These are phyloP conservation scores for Neurospora sp. DNA, from an alignment of 2,329 filamentous ascomycete species.

Conservation along the genomic window DNA sequence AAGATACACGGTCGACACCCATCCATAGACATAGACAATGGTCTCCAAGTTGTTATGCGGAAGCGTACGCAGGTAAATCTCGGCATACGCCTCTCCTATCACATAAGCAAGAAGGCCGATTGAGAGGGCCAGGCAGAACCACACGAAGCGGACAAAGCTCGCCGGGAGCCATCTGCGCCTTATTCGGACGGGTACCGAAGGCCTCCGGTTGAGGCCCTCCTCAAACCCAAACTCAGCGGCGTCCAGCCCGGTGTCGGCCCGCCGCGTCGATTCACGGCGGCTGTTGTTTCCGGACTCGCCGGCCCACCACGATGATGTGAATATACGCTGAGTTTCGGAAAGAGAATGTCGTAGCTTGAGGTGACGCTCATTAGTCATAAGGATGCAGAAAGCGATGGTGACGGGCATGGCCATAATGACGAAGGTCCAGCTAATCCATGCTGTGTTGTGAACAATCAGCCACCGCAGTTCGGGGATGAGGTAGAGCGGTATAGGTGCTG, in stretches of 20 bases:
- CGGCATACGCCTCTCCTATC: conserved; percentile 59
- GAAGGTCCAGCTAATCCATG: conserved; percentile 62
- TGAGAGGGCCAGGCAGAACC: conserved; percentile 56
- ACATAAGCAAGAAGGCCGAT: conserved; percentile 57
- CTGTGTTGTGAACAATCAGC: conserved; percentile 52
- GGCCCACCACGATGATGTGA: conserved; percentile 57
- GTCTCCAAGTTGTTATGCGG: conserved; percentile 59
- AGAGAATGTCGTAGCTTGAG: conserved; percentile 50
- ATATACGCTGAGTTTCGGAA: conserved; percentile 58
- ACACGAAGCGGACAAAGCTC: conserved; percentile 59
- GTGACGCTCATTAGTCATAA: conserved; percentile 55
- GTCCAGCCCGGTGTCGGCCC: conserved; percentile 18
- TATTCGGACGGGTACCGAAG: conserved; percentile 29
- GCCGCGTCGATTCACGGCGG: conserved; percentile 30
- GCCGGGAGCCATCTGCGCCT: conserved; percentile 50
- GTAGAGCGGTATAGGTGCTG: conserved; percentile 51
- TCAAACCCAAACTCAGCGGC: conserved; percentile 8
- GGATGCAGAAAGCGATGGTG: conserved; percentile 53
- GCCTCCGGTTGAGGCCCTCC: conserved; percentile 10
- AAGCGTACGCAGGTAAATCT: conserved; percentile 57
- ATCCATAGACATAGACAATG: conserved; percentile 60
- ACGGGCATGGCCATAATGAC: conserved; percentile 61
- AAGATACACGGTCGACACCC: conserved; percentile 57
- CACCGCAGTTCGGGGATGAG: conserved; percentile 41
- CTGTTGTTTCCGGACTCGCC: conserved; percentile 40